phyloP scores from a whole-genome alignment of 2,329 filamentous ascomycete genomes.

The Blastomyces emzantsi region DNA sequence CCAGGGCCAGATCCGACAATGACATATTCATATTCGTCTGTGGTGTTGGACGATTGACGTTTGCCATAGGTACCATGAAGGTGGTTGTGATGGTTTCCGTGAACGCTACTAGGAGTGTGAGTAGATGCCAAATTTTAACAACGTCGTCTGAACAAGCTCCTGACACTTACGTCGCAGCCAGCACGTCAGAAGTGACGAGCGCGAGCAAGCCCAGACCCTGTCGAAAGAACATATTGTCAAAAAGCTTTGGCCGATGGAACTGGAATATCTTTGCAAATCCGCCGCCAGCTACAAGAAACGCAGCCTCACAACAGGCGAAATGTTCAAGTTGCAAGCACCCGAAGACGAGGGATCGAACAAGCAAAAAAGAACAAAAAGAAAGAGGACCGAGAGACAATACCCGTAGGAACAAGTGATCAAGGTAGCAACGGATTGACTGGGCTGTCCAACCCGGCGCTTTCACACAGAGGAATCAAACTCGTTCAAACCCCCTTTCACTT shows the following conservation, averaged over 20 bases:
- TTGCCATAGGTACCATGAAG: background rate
- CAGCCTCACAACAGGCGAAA: background rate
- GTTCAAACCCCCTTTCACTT: background rate
- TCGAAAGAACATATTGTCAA: conserved; percentile 1
- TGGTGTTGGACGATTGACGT: conserved; percentile 3
- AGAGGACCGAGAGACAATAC: background rate
- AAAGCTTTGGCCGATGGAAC: background rate
- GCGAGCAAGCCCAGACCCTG: conserved; percentile 3
- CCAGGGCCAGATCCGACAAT: conserved; percentile 54
- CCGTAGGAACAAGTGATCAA: background rate
- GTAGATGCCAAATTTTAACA: background rate
- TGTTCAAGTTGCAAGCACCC: background rate
- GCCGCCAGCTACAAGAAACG: background rate
- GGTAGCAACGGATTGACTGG: background rate
- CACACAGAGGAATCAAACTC: background rate
- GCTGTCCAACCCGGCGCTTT: background rate
- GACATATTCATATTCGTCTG: conserved; percentile 49
- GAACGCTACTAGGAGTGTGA: background rate
- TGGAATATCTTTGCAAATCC: background rate
- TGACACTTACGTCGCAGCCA: conserved; percentile 6
- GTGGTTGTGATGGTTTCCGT: conserved; percentile 2
- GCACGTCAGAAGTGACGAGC: conserved; percentile 1
- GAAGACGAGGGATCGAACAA: background rate
- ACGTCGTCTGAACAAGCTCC: background rate
- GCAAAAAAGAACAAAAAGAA: background rate